phyloP scores from a whole-genome alignment of 805 yeast genomes.

The Myxozyma lipomycoides region DNA sequence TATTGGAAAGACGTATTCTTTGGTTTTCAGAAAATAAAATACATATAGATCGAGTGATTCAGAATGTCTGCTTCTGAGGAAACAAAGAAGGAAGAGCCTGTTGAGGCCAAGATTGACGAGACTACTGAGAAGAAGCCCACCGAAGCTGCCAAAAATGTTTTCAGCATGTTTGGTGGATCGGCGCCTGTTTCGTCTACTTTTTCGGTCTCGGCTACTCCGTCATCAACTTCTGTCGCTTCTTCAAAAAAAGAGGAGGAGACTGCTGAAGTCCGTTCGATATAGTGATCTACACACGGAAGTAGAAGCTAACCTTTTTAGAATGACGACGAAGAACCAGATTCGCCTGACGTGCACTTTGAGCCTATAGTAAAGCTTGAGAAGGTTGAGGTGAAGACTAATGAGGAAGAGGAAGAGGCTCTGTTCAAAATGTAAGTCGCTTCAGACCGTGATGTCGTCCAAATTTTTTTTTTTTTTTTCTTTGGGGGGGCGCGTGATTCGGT shows the following conservation, averaged over 20 bases:
- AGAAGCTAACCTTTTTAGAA: slow-evolving; percentile 36
- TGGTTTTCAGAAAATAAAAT: too few species aligned
- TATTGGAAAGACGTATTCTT: too few species aligned
- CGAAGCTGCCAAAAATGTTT: slow-evolving; percentile 65
- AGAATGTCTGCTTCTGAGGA: too few species aligned
- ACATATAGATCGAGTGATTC: too few species aligned
- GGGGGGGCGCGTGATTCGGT: neutral
- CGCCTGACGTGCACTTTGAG: slow-evolving; percentile 88
- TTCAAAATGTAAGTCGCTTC: slow-evolving; percentile 55
- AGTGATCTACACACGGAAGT: too few species aligned
- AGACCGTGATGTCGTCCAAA: neutral
- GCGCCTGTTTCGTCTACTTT: slow-evolving; percentile 8
- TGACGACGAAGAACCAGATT: slow-evolving; percentile 62
- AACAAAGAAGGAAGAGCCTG: slow-evolving; percentile 25
- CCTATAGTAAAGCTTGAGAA: slow-evolving; percentile 92
- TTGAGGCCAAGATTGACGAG: slow-evolving; percentile 14
- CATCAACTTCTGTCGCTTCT: slow-evolving; percentile 4
- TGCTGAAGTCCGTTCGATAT: neutral
- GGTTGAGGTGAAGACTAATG: slow-evolving; percentile 94
- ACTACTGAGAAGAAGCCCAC: slow-evolving; percentile 18
- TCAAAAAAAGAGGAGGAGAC: slow-evolving; percentile 1
- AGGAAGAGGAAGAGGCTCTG: slow-evolving; percentile 79
- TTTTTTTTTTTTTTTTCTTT: neutral
- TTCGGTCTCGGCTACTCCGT: slow-evolving; percentile 8
- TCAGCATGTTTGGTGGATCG: slow-evolving; percentile 91